Evolutionary conservation across 305 asterid species (phyloP), one percentile per base, ranked within the genome.

Genomic region (Fraxinus dipetala): DNA sequence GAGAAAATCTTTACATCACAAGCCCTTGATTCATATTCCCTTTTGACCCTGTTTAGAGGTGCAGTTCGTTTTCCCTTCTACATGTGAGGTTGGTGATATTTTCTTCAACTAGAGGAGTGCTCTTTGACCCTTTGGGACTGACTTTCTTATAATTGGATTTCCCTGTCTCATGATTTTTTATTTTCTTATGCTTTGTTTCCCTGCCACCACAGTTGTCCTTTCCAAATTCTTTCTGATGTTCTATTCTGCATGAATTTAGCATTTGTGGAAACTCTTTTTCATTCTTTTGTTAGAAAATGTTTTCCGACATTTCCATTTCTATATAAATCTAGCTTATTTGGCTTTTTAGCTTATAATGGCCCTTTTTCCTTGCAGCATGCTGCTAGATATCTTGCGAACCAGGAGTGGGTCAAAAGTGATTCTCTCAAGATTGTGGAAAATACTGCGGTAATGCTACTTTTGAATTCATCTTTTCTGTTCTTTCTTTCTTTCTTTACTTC

Each of bases 331-430:
- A 74, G 78, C 75, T 83, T 84, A 18, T 40, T 84, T 65, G 73
- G 72, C 36, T 82, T 82, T 80, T 73, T 67, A 76, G 61, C 84
- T 83, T 51, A 75, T 86, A 78, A 51, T 86, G 82, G 85, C 70
- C 61, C 69, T 79, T 78, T 84, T 84, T 81, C 84, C 78, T 87
- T 89, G 87, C 93, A 96, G 99, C 99, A 96, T 88, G 99, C 99
- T 79, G 99, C 99, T 85, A 93, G 99, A 85, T 96, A 96, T 88
- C 98, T 96, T 73, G 97, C 98, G n/a, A 96, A 96, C 86, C 98
- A 93, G 92, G 99, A 96, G 88, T 96, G 99, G 99, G 99, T 96
- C 86, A 96, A 96, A 91, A 96, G 95, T 87, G 99, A 96, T 89
- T 96, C 99, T 84, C 99, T 96, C 93, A 96, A 96, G 96, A 94